Evolutionary conservation across 306 rosid species (phyloP).

Genomic region (Lithocarpus polystachyus): DNA sequence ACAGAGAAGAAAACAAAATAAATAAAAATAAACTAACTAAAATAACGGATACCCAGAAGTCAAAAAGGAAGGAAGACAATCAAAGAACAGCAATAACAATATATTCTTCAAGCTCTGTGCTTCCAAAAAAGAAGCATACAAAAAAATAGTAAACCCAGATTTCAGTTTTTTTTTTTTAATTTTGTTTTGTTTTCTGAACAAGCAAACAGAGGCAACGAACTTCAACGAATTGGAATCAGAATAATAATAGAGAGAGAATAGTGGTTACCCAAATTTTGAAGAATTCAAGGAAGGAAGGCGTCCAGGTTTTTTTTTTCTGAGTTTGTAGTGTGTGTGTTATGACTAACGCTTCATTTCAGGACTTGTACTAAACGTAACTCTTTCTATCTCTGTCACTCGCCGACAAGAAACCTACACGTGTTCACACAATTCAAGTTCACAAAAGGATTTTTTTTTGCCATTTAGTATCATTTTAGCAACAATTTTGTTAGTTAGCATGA

Average conservation of each 20-base stretch:
- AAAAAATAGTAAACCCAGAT: no score
- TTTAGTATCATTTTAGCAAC: no score
- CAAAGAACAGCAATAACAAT: neutral
- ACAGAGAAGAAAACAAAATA: neutral
- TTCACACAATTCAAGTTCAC: no score
- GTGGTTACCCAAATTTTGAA: neutral
- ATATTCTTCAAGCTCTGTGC: neutral
- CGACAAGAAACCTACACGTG: neutral
- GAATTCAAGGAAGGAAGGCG: neutral
- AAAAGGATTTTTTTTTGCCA: no score
- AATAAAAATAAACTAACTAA: neutral
- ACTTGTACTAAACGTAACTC: constrained; percentile 4
- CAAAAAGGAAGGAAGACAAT: neutral
- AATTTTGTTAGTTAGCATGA: no score
- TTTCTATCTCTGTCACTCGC: neutral
- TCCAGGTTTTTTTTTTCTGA: no score
- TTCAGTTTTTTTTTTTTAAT: no score
- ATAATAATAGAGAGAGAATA: neutral
- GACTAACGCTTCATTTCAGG: neutral
- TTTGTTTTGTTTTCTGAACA: no score
- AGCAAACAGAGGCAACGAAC: no score
- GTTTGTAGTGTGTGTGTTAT: neutral
- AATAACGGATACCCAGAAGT: neutral
- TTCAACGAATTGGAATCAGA: no score
- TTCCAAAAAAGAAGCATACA: no score